Percentiles rank a stretch among this genome's conserved stretches.
These are phyloP conservation scores for Vitis hybrid DNA, from an alignment of 177 flowering plant species.

Conservation along the genomic window DNA sequence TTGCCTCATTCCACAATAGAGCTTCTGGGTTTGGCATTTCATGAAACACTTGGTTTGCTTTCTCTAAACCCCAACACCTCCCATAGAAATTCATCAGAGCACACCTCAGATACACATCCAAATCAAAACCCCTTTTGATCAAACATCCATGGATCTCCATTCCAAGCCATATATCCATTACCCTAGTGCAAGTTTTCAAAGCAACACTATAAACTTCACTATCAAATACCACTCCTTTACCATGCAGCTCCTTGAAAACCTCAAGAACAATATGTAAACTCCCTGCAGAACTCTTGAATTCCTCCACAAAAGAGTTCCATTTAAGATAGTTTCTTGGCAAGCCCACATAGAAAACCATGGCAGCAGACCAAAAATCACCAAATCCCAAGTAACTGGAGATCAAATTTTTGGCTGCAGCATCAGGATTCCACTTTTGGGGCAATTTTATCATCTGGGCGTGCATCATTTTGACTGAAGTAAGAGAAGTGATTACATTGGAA, in stretches of 20 bases:
- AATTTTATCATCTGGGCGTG: conserved; percentile 60
- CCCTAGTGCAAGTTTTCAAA: conserved; percentile 37
- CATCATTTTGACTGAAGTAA: conserved; percentile 32
- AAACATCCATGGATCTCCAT: conserved; percentile 49
- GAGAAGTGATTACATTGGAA: conserved; percentile 23
- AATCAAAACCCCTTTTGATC: conserved; percentile 56
- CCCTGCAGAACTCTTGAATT: conserved; percentile 34
- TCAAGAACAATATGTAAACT: conserved; percentile 35
- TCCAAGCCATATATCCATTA: conserved; percentile 44
- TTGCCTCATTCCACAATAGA: conserved; percentile 51
- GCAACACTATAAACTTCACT: conserved; percentile 25
- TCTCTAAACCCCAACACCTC: conserved; percentile 36
- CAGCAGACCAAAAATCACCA: conserved; percentile 50
- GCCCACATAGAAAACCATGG: conserved; percentile 40
- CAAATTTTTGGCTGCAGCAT: conserved; percentile 23
- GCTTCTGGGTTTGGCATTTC: conserved; percentile 31
- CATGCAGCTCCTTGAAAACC: conserved; percentile 44
- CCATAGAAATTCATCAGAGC: conserved; percentile 59
- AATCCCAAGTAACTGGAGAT: conserved; percentile 42
- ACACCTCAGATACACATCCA: conserved; percentile 40
- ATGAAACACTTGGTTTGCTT: conserved; percentile 37
- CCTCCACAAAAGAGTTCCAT: conserved; percentile 42
- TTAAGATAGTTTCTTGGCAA: conserved; percentile 24
- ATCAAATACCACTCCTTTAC: conserved; percentile 38
- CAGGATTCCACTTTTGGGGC: conserved; percentile 19